Base-by-base conservation (phyloP, 257 asterid species). In the Nyctanthes arbortristis region DNA sequence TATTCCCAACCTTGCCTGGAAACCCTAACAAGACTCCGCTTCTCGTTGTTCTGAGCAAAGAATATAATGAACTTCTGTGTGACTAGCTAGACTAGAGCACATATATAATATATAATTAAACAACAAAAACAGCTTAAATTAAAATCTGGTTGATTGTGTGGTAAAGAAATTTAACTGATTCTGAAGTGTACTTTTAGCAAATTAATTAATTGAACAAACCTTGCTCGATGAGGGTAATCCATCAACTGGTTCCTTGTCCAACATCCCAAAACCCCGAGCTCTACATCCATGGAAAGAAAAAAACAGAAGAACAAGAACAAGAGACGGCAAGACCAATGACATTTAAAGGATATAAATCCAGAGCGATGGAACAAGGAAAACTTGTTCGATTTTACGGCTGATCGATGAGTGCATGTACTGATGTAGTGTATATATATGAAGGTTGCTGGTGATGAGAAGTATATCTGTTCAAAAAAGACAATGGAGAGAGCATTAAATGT, bases 401-500 rank as follows among this genome's bases (percentile, higher is more conserved):
- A 31, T n/a, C n/a, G n/a, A n/a, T n/a, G n/a, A n/a, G n/a, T 20
- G 6, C 1, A 20, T 43, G 6, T n/a, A 16, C 7, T 16, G n/a
- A n/a, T 47, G 22, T 49, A 47, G 2, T 11, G n/a, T n/a, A 14
- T 2, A 33, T 14, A n/a, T 66, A 22, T 16, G 20, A 18, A 43
- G 28, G 13, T 27, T 3, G 64, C 14, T 20, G 64, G 30, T 10
- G 61, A 11, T 13, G 52, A 18, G 13, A 27, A n/a, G 9, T 52
- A n/a, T 79, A 68, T 75, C 45, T 75, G 67, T 65, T 61, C 61
- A 73, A 43, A 45, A 40, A 39, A 62, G 68, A 28, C 52, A 14
- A 73, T 52, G 66, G 40, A 16, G 9, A 20, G 63, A 56, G 88
- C 85, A 87, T 79, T 87, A 75, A 88, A 84, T 82, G 92, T 72